phyloP scores from a whole-genome alignment of 228 moss, liverwort and hornwort genomes.

The Sphagnum magellanicum region DNA sequence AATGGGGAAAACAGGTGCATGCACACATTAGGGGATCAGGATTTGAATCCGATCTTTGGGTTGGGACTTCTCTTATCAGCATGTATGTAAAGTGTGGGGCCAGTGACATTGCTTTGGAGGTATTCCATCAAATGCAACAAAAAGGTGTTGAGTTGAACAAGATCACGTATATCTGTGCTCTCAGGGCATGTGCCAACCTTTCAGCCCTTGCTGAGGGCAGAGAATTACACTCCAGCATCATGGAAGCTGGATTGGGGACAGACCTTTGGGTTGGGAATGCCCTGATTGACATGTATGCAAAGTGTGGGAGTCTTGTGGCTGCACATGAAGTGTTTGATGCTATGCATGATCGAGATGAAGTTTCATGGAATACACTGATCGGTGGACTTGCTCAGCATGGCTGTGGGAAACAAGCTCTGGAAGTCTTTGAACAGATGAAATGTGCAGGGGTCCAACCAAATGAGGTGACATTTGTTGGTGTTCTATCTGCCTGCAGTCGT shows the following conservation, averaged over 20 bases:
- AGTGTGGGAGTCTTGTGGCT: slow-evolving; percentile 43
- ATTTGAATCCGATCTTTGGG: slow-evolving; percentile 2
- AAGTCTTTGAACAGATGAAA: neutral
- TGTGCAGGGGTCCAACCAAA: neutral
- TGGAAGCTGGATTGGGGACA: slow-evolving; percentile 11
- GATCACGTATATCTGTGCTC: slow-evolving; percentile 21
- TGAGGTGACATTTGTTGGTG: neutral
- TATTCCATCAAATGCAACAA: slow-evolving; percentile 20
- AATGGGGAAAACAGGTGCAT: neutral
- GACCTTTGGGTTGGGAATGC: slow-evolving; percentile 31
- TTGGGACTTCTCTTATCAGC: neutral
- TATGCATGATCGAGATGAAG: neutral
- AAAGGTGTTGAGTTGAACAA: slow-evolving; percentile 28
- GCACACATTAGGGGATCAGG: neutral
- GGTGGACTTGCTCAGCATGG: neutral
- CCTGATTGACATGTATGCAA: slow-evolving; percentile 47
- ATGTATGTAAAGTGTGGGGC: slow-evolving; percentile 4
- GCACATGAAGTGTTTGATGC: neutral
- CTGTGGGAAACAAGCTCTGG: neutral
- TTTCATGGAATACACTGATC: slow-evolving; percentile 1
- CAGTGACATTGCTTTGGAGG: neutral
- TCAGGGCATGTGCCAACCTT: slow-evolving; percentile 24
- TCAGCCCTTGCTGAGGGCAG: slow-evolving; percentile 28
- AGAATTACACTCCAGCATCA: slow-evolving; percentile 17
- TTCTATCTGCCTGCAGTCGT: neutral